Evolutionary conservation across 306 rosid genomes (phyloP).

Genomic region (Acacia acuminata): DNA sequence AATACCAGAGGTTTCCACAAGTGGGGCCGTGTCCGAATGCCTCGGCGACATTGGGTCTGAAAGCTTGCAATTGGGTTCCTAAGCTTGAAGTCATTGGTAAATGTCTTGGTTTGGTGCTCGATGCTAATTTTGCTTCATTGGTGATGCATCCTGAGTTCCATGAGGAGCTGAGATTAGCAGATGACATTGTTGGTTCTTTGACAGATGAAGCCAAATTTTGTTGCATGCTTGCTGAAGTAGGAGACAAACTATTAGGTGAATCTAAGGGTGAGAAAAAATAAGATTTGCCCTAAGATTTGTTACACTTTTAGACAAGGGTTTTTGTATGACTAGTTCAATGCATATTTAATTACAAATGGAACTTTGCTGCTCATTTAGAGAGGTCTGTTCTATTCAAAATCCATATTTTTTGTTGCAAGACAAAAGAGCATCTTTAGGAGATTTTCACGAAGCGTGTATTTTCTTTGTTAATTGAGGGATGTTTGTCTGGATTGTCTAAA

Average conservation of each 20-base stretch:
- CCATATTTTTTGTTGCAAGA: background rate
- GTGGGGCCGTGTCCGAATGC: conserved; percentile 62
- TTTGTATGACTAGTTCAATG: background rate
- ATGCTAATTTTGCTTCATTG: conserved; percentile 70
- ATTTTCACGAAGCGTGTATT: background rate
- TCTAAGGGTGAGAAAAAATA: conserved; percentile 22
- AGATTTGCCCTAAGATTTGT: background rate
- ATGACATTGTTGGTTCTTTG: conserved; percentile 50
- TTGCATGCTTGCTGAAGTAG: conserved; percentile 51
- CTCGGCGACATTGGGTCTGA: conserved; percentile 50
- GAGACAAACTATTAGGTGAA: conserved; percentile 50
- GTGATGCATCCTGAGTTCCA: conserved; percentile 76
- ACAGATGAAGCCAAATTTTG: conserved; percentile 64
- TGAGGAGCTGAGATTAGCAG: conserved; percentile 63
- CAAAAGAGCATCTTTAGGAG: background rate
- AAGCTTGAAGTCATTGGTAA: conserved; percentile 69
- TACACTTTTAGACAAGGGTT: background rate
- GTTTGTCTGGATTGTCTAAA: background rate
- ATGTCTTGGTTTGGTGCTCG: conserved; percentile 62
- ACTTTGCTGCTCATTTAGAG: background rate
- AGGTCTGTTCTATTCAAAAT: no score
- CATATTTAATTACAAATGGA: background rate
- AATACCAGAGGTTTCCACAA: conserved; percentile 83
- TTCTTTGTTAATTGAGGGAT: background rate
- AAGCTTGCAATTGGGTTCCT: conserved; percentile 77